A percentile compares a stretch with the other conserved stretches of the same genome.
These are phyloP conservation scores for Clavariopsis aquatica DNA, from an alignment of 495 filamentous ascomycete genomes.

Conservation along the genomic window DNA sequence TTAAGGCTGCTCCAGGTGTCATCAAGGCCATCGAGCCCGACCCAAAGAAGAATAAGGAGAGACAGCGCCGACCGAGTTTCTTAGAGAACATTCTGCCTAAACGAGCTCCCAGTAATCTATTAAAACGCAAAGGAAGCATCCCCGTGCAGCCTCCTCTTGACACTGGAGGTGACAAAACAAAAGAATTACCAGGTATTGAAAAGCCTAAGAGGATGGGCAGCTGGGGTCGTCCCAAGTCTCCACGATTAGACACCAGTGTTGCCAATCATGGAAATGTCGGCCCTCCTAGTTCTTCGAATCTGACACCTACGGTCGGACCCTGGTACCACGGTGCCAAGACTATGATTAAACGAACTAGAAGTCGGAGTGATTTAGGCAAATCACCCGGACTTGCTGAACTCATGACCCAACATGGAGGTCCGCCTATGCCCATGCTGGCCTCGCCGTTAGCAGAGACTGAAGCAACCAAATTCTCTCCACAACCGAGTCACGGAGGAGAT, in stretches of 20 bases:
- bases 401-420: slow-evolving; percentile 58
- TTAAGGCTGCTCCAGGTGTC: slow-evolving; percentile 30
- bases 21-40: slow-evolving; percentile 29
- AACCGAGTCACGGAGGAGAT: slow-evolving; percentile 52
- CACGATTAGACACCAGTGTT: slow-evolving; percentile 40
- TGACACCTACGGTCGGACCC: slow-evolving; percentile 52
- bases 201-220: slow-evolving; percentile 39
- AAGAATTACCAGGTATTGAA: slow-evolving; percentile 20
- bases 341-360: slow-evolving; percentile 63
- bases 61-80: slow-evolving; percentile 39
- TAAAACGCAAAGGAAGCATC: slow-evolving; percentile 40
- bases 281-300: slow-evolving; percentile 46
- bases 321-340: slow-evolving; percentile 48
- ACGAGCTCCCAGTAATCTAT: slow-evolving; percentile 35
- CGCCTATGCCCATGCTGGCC: slow-evolving; percentile 57
- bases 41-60: slow-evolving; percentile 32
- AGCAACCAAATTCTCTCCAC: slow-evolving; percentile 38
- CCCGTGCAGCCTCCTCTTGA: slow-evolving; percentile 25
- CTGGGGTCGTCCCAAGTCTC: slow-evolving; percentile 39
- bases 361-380: slow-evolving; percentile 71
- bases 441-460: slow-evolving; percentile 44
- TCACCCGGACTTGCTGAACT: slow-evolving; percentile 40
- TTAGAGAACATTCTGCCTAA: slow-evolving; percentile 36
- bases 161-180: slow-evolving; percentile 14
- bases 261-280: slow-evolving; percentile 21